These are phyloP conservation scores for Debaryomyces sp. DNA, from an alignment of 1,139 yeast species.

Conservation along the genomic window DNA sequence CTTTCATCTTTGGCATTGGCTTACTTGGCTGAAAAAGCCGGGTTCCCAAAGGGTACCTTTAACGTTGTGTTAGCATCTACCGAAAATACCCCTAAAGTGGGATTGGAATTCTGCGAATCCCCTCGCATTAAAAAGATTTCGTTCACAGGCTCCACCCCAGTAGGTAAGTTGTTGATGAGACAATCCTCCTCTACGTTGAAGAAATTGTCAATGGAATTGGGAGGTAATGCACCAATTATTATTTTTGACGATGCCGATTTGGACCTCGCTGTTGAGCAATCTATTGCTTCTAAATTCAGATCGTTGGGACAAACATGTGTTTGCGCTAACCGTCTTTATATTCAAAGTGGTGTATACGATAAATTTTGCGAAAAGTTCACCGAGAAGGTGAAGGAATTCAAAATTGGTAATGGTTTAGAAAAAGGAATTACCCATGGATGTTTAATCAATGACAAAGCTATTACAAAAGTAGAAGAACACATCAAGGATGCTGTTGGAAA, in stretches of 20 bases:
- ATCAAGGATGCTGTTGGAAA: constrained; percentile 43
- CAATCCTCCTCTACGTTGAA: constrained; percentile 49
- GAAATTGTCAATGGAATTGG: constrained; percentile 54
- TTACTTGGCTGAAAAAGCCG: constrained; percentile 46
- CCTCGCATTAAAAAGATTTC: constrained; percentile 50
- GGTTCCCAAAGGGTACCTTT: constrained; percentile 47
- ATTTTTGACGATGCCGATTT: constrained; percentile 53
- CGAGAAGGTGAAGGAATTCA: constrained; percentile 33
- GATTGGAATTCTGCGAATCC: constrained; percentile 38
- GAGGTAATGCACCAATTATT: constrained; percentile 56
- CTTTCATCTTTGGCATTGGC: constrained; percentile 48
- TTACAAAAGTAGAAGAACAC: constrained; percentile 43
- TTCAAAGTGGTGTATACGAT: constrained; percentile 71
- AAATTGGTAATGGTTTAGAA: constrained; percentile 48
- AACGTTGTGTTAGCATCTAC: constrained; percentile 42
- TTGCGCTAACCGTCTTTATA: constrained; percentile 81
- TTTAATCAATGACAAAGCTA: constrained; percentile 43
- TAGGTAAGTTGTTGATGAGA: constrained; percentile 54
- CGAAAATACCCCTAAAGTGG: constrained; percentile 38
- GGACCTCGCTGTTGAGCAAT: constrained; percentile 50
- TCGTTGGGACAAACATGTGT: constrained; percentile 91
- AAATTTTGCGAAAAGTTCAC: constrained; percentile 44
- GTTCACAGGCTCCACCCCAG: constrained; percentile 62
- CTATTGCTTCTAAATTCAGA: constrained; percentile 59
- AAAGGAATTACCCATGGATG: constrained; percentile 49